These are phyloP conservation scores for Acacia crassicarpa DNA, from an alignment of 306 rosid genomes.

Conservation along the genomic window DNA sequence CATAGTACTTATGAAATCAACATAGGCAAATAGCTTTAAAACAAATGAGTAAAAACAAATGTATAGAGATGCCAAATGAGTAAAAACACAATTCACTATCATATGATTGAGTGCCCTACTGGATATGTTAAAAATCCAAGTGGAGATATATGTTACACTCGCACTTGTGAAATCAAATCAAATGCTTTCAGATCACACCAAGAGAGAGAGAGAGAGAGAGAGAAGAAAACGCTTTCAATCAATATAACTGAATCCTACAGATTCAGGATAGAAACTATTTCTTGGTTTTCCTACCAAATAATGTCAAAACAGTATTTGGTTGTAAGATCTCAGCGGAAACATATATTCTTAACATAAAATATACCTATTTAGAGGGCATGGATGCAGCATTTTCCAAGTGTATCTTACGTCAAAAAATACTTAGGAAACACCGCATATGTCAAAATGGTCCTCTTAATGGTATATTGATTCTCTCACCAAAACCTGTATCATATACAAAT, in stretches of 20 bases:
- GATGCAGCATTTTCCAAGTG: not conserved
- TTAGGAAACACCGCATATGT: not conserved
- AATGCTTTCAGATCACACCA: not conserved
- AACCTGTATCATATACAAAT: not conserved
- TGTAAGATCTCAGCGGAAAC: not conserved
- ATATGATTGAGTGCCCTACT: slow-evolving; percentile 10
- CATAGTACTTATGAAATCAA: slow-evolving; percentile 15
- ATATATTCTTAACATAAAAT: not conserved
- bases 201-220: not conserved
- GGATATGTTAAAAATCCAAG: not conserved
- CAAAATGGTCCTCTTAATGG: not conserved
- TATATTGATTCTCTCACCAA: not conserved
- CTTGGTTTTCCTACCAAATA: not conserved
- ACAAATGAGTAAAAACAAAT: not conserved
- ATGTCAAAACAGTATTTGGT: not conserved
- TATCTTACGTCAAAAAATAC: not conserved
- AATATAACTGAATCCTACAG: not conserved
- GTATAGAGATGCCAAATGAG: slow-evolving; percentile 8
- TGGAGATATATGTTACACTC: not conserved
- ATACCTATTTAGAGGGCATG: not conserved
- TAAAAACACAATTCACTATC: slow-evolving; percentile 11
- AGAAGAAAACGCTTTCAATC: not conserved
- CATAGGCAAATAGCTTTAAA: not conserved
- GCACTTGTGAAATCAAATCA: not conserved
- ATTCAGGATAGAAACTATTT: not conserved